Evolutionary conservation across 2,329 filamentous ascomycete genomes (phyloP).

Genomic region (Botryotinia globosa): DNA sequence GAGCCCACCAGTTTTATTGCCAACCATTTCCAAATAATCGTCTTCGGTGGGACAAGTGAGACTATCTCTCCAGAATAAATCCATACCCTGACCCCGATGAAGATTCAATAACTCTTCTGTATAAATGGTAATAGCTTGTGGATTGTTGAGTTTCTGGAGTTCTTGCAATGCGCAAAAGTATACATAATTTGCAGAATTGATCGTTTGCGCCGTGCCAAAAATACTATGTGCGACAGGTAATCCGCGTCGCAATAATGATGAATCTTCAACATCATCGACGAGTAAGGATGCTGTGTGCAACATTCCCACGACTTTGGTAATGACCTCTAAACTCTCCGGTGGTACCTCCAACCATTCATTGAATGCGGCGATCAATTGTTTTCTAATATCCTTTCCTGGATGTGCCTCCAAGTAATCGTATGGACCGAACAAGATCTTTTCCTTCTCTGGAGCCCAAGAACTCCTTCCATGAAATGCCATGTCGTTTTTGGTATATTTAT

Average conservation of each 20-base stretch:
- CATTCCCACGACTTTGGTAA: conserved; percentile 79
- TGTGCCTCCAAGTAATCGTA: conserved; percentile 78
- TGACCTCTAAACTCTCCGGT: conserved; percentile 63
- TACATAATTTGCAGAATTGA: conserved; percentile 87
- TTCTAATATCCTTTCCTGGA: conserved; percentile 81
- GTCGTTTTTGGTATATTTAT: conserved; percentile 33
- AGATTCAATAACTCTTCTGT: conserved; percentile 81
- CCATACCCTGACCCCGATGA: conserved; percentile 86
- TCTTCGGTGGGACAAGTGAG: conserved; percentile 81
- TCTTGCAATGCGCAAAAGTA: conserved; percentile 80
- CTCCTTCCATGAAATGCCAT: conserved; percentile 37
- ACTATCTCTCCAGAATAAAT: conserved; percentile 85
- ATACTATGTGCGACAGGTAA: conserved; percentile 80
- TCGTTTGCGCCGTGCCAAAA: conserved; percentile 82
- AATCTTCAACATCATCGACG: conserved; percentile 86
- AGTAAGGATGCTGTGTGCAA: conserved; percentile 80
- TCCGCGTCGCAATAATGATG: conserved; percentile 70
- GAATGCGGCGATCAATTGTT: conserved; percentile 76
- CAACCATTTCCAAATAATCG: conserved; percentile 92
- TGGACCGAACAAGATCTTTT: conserved; percentile 72
- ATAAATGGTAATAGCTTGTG: conserved; percentile 66
- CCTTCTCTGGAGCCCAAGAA: conserved; percentile 69
- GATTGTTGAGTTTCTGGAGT: conserved; percentile 67
- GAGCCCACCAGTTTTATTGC: conserved; percentile 84
- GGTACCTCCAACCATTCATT: conserved; percentile 79